Evolutionary conservation across 345 rosid species (phyloP).

Genomic region (Clausena lansium): DNA sequence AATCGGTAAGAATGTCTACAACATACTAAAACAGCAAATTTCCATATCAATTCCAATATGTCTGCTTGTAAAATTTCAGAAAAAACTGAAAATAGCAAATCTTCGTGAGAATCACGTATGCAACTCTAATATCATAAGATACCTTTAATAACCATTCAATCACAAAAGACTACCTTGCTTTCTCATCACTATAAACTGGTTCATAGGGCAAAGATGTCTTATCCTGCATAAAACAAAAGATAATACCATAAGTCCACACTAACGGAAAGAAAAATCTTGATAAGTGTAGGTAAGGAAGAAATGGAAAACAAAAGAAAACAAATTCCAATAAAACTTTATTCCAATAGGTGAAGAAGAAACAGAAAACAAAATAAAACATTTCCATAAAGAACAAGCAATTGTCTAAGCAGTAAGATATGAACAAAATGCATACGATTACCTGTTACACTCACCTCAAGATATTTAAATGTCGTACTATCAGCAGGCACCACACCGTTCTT

Average conservation of each 20-base stretch:
- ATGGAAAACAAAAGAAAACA: neutral
- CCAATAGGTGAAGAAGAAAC: neutral
- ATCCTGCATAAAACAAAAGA: constrained; percentile 47
- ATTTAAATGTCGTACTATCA: constrained; percentile 83
- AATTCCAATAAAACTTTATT: neutral
- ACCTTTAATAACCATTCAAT: neutral
- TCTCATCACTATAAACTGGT: constrained; percentile 86
- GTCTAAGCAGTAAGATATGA: neutral
- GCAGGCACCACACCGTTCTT: constrained; percentile 96
- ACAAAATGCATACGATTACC: neutral
- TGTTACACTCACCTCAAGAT: constrained; percentile 63
- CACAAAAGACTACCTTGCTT: constrained; percentile 59
- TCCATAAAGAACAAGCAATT: constrained; percentile 2
- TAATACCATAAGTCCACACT: neutral
- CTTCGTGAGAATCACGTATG: neutral
- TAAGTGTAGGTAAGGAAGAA: neutral
- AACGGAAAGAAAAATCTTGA: neutral
- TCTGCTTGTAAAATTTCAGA: neutral
- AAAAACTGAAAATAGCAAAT: neutral
- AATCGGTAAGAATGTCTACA: neutral
- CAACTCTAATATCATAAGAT: neutral
- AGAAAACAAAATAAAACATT: neutral
- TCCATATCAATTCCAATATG: neutral
- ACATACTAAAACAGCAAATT: neutral
- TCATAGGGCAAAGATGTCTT: constrained; percentile 80